Base-by-base conservation (phyloP, 2,329 filamentous ascomycete species). In the Fusarium paranaense region DNA sequence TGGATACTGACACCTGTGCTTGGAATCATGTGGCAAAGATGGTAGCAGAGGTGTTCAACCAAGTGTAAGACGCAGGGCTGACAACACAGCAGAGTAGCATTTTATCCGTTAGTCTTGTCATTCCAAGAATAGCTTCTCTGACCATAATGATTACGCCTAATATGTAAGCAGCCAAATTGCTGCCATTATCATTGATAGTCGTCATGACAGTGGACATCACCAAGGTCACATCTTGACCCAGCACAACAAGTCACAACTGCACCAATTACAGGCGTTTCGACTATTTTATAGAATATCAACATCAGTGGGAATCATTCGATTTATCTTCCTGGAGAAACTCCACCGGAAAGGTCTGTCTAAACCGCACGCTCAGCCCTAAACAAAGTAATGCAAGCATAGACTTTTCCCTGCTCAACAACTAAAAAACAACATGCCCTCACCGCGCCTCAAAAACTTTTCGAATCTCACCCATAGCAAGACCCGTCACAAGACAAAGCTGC, bases 401-500 rank as follows among this genome's bases (percentile, higher is more conserved):
- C 52, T 42, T 56, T 38, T 63, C 42, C 27, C 30, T 27, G 5
- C 27, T 27, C 27, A 27, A 27, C 27, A 27, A 27, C 27, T 27
- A 27, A 27, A 6, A 25, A 25, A 25, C 4, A 32, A 14, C 32
- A 27, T 37, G 1, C 6, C 27, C 14, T 35, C 30, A 32, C 25
- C 18, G 32, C 30, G 14, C 9, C 22, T 35, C 40, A 54, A 67
- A 52, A 8, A 27, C 33, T 1, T 33, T 35, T 18, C 54, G 47
- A 20, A 58, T 62, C 40, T 42, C 30, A 2, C 27, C 30, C 4
- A 32, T 13, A 3, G 27, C 25, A 8, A 70, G n/a, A 1, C 25
- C 37, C 4, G 25, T 58, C 8, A 56, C 80, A 61, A 76, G 74
- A 65, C 79, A 81, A n/a, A 85, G 78, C 75, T 85, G 82, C 73